Evolutionary conservation across 2,329 filamentous ascomycete species (phyloP).

Genomic region (Scopulariopsis brevicaulis): DNA sequence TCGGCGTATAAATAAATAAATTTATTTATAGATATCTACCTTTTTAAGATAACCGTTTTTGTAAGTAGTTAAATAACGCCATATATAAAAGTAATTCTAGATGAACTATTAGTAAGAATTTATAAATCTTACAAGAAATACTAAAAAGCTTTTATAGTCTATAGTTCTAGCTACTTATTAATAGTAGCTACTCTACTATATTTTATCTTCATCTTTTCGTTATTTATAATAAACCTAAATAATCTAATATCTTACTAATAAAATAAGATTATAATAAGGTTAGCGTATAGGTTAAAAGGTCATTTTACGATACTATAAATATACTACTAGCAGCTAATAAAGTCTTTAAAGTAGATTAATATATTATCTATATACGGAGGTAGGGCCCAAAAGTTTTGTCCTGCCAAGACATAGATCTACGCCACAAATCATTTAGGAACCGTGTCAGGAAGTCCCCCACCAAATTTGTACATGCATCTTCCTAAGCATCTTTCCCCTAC

Average conservation of each 20-base stretch:
- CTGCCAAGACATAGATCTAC: too few species aligned
- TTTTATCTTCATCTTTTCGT: not conserved
- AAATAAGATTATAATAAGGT: not conserved
- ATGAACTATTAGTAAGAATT: not conserved
- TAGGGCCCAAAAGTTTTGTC: too few species aligned
- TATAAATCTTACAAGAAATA: not conserved
- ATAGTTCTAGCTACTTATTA: not conserved
- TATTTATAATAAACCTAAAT: not conserved
- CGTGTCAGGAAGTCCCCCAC: too few species aligned
- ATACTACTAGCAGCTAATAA: too few species aligned
- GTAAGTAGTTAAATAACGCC: not conserved
- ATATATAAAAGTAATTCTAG: not conserved
- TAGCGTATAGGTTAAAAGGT: not conserved
- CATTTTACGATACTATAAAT: not conserved
- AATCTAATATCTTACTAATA: not conserved
- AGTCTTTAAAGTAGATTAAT: too few species aligned
- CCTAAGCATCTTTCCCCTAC: too few species aligned
- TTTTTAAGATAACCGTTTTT: not conserved
- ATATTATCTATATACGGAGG: not conserved
- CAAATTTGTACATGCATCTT: too few species aligned
- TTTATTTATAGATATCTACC: too few species aligned
- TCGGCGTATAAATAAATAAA: too few species aligned
- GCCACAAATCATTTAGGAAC: too few species aligned
- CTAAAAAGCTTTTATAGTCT: not conserved
- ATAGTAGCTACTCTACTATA: not conserved